Base-by-base conservation (phyloP, 2,329 filamentous ascomycete genomes). In the Didymella keratinophila region DNA sequence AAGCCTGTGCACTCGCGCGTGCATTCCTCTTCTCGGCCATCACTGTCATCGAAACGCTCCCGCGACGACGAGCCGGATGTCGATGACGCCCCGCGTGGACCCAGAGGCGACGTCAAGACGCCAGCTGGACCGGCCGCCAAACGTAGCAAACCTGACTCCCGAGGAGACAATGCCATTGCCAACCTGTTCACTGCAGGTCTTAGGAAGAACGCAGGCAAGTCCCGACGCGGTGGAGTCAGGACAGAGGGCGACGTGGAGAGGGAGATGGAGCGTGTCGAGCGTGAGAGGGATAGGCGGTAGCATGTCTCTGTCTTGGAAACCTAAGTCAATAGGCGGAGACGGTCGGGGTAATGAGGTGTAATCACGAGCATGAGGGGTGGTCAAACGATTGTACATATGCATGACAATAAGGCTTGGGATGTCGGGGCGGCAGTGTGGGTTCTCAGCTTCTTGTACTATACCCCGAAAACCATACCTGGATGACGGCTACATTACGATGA, bases 101-200 rank as follows among this genome's bases (percentile, higher is more conserved):
- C 25, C 36, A 48, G 62, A 37, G 59, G 58, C 11, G 61, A 68
- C 4, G 42, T 67, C 30, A 69, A 65, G 23, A 56, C 64, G 0
- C 73, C 71, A 0, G 71, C 70, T 2, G 73, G 71, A n/a, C 71
- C 72, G 1, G 61, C 71, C 3, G 68, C 71, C 44, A 76, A 76
- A 60, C 62, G 71, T 5, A 58, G 70, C 10, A 75, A 71, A 64
- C 70, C 61, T 30, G 64, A 63, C 7, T 50, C 62, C 25, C 64
- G 56, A 3, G 69, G 70, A 14, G 65, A 67, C 7, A 66, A 68
- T 21, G 67, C 67, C 39, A 69, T 76, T 42, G 70, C 71, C 12
- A 73, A 67, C 28, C 30, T 74, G 4, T 71, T 75, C 44, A 67
- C 68, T 1, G 68, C 68, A 2, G 72, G 71, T 0, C 41, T 75